Base-by-base conservation (phyloP, 306 rosid genomes). In the Trichosanthes cucumerina region DNA sequence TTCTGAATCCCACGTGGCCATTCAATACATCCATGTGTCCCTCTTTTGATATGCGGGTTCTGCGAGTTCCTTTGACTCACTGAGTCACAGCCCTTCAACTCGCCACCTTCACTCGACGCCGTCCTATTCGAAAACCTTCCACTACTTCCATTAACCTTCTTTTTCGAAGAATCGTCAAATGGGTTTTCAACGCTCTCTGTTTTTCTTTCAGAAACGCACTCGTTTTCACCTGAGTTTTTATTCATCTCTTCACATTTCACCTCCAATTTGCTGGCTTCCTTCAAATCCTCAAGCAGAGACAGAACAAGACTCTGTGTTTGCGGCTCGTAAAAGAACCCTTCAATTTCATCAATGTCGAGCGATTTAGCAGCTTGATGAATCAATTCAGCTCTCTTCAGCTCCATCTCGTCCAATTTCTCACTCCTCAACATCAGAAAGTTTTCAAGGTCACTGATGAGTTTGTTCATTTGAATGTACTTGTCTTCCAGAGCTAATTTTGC, bases 31-130 rank as follows among this genome's bases (percentile, higher is more conserved):
- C 97, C 96, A 79, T 81, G 85, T 84, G 86, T 90, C 77, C 87
- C 96, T 56, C 89, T 86, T 74, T 84, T 77, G 69, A 90, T 85
- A 83, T 90, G 97, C 10, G 97, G 96, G 79, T 92, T 92, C 4
- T 78, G 50, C 73, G 73, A 77, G 38, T 52, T 80, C 79, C 83
- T 14, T 33, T 70, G 77, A 21, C 49, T 82, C 68, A 13, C 58
- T 53, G 76, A 28, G 39, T 83, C 83, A 34, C 24, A 56, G n/a
- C 31, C 69, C 76, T 71, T 79, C 14, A 62, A 68, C 79, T 86
- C 73, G 50, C 75, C 81, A 74, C 50, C 80, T 50, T 13, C 54
- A 31, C 76, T 47, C 16, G 83, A 76, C 53, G 74, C 41, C 21
- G 60, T 49, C 77, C 78, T 76, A 34, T 46, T 83, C 39, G 79